Conservation (phyloP, 1,284 basidiomycete species). For the Mycena sp. region DNA sequence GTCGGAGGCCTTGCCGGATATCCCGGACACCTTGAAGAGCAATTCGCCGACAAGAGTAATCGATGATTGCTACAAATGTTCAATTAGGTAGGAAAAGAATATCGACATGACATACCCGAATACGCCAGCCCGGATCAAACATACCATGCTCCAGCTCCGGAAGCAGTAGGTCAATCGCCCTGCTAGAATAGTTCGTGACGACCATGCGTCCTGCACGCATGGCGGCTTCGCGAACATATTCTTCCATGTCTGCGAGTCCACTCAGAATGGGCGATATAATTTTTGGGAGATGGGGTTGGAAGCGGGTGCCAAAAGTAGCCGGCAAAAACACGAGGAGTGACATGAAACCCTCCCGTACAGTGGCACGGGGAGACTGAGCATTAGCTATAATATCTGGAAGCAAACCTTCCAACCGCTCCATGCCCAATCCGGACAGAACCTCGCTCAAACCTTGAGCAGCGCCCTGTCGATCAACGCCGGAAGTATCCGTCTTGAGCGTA, state of each 20-base stretch:
- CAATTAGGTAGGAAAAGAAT: neutral
- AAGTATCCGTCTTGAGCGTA: constrained; percentile 93
- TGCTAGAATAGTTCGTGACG: constrained; percentile 93
- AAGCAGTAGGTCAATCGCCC: constrained; percentile 93
- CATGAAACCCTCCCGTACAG: constrained; percentile 98
- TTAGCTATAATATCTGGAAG: constrained; percentile 95
- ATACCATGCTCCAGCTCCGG: constrained; percentile 96
- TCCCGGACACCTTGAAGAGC: constrained; percentile 98
- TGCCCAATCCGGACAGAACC: constrained; percentile 94
- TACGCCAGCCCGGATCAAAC: constrained; percentile 96
- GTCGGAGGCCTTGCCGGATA: constrained; percentile 85
- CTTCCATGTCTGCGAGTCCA: constrained; percentile 93
- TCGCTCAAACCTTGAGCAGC: constrained; percentile 98
- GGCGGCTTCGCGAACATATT: constrained; percentile 94
- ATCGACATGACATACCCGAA: constrained; percentile 70
- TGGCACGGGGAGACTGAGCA: constrained; percentile 89
- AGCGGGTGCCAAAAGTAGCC: constrained; percentile 94
- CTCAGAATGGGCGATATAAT: constrained; percentile 94
- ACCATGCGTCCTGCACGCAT: constrained; percentile 99
- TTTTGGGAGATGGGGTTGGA: constrained; percentile 95
- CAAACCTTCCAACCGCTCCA: constrained; percentile 95
- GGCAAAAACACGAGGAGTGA: constrained; percentile 97
- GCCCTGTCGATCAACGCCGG: constrained; percentile 96
- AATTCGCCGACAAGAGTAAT: constrained; percentile 96
- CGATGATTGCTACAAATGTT: constrained; percentile 79